These are phyloP conservation scores for Ophiostoma australiae DNA, from an alignment of 2,329 filamentous ascomycete genomes.

Conservation along the genomic window DNA sequence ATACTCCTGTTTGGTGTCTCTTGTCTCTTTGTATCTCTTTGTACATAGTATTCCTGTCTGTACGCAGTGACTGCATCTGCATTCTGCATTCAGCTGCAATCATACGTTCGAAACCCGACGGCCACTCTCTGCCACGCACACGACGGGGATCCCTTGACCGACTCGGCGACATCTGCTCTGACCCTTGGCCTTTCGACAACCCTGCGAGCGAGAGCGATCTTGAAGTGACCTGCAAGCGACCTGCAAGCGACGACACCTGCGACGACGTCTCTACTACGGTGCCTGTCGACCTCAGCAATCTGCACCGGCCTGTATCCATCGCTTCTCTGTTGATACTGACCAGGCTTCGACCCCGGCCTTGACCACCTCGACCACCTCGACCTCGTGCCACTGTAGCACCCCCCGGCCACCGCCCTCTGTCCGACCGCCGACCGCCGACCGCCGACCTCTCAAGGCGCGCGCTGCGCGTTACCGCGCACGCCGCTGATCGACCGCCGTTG, in stretches of 20 bases:
- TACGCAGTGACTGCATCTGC: neutral
- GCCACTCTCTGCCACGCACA: neutral
- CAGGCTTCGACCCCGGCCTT: neutral
- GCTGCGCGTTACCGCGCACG: constrained; percentile 24
- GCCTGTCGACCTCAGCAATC: neutral
- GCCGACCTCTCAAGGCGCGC: constrained; percentile 18
- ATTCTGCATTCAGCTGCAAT: neutral
- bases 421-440: neutral
- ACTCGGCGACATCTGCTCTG: neutral
- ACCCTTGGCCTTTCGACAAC: neutral
- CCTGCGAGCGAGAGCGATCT: neutral
- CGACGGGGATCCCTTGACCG: neutral
- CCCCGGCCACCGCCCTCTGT: neutral
- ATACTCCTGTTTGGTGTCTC: neutral
- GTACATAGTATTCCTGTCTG: neutral
- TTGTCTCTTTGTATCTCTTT: neutral
- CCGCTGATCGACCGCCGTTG: constrained; percentile 12
- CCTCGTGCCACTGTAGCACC: constrained; percentile 4
- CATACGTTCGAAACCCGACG: neutral
- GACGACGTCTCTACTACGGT: neutral
- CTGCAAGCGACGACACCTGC: neutral
- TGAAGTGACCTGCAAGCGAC: neutral
- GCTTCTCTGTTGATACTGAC: neutral
- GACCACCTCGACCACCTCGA: neutral
- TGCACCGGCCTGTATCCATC: neutral